A percentile compares a stretch with the other conserved stretches of the same genome.
These are phyloP conservation scores for Trypanosoma melophagium DNA, from an alignment of 208 protist genomes.

Conservation along the genomic window DNA sequence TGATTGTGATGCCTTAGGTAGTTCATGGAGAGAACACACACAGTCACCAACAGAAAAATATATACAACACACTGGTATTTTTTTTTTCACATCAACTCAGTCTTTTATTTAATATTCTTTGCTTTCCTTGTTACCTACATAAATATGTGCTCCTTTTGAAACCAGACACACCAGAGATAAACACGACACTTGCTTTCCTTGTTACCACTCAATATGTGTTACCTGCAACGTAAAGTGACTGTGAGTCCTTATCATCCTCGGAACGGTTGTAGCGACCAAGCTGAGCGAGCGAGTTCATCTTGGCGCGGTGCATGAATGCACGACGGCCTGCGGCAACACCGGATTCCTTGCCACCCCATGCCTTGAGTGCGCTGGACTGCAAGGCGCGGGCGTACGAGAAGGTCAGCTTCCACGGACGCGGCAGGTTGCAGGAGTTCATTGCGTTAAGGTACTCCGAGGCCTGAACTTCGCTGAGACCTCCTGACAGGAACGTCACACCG, in stretches of 20 bases:
- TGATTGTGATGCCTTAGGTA: no score
- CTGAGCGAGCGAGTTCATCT: slow-evolving; percentile 82
- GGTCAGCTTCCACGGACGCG: slow-evolving; percentile 87
- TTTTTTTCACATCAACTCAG: no score
- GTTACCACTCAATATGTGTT: slow-evolving; percentile 76
- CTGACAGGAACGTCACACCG: slow-evolving; percentile 95
- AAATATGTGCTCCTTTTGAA: no score
- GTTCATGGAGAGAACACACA: no score
- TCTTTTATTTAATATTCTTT: no score
- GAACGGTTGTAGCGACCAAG: slow-evolving; percentile 75
- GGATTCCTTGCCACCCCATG: slow-evolving; percentile 92
- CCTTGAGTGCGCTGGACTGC: slow-evolving; percentile 89
- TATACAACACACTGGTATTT: no score
- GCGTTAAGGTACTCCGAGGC: slow-evolving; percentile 95
- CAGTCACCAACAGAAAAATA: no score
- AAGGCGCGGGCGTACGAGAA: slow-evolving; percentile 97
- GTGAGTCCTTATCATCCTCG: slow-evolving; percentile 67
- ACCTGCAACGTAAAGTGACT: slow-evolving; percentile 89
- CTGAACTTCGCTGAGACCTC: slow-evolving; percentile 95
- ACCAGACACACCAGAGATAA: no score
- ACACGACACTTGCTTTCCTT: no score
- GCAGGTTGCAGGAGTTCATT: slow-evolving; percentile 83
- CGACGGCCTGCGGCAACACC: slow-evolving; percentile 40
- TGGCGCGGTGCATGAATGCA: slow-evolving; percentile 78
- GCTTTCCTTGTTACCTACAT: no score